Evolutionary conservation across 148 eudicot genomes (phyloP), one percentile per base, ranked within the genome.

Genomic region (Rhododendron molle): DNA sequence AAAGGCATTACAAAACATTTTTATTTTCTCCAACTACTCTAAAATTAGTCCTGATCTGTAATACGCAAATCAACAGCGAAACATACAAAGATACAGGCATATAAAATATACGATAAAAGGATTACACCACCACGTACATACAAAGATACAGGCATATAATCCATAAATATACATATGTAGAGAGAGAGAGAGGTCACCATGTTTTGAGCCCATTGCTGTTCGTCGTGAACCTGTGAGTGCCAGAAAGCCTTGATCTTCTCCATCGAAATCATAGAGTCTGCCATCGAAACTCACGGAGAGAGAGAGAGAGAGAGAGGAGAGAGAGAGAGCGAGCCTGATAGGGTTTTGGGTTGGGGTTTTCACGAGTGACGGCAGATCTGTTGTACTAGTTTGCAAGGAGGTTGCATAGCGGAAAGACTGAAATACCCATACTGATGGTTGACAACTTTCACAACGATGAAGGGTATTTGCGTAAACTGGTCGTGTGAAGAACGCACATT

Each of bases 211-310:
- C 93, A 89, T 40, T 88, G 88, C 14, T 83, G 84, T 50, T 86
- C 89, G 73, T 89, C 88, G 81, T 91, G 86, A 83, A 91, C 60
- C 76, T 91, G 91, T 2, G 93, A 87, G 85, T 85, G 69, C 91
- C 82, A 89, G 81, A 89, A 88, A 12, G 88, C 89, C 85, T 89
- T 91, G 67, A 89, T 52, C 62, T 87, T 88, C 1, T 89, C 90
- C 36, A 91, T 9, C 26, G 93, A 91, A 2, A 91, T 83, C 80
- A 67, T 11, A 14, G 81, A 1, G 50, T 88, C 87, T 76, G 88
- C 93, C 93, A 91, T 91, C 73, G 84, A 30, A 34, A 16, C 40
- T 10, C 9, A 32, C 7, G 69, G 44, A 50, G 52, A 82, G 76
- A 23, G 81, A 32, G 72, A 20, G 56, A 60, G 81, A 60, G 50